Base-by-base conservation (phyloP, 2,329 filamentous ascomycete species). In the Verticillium klebahnii region DNA sequence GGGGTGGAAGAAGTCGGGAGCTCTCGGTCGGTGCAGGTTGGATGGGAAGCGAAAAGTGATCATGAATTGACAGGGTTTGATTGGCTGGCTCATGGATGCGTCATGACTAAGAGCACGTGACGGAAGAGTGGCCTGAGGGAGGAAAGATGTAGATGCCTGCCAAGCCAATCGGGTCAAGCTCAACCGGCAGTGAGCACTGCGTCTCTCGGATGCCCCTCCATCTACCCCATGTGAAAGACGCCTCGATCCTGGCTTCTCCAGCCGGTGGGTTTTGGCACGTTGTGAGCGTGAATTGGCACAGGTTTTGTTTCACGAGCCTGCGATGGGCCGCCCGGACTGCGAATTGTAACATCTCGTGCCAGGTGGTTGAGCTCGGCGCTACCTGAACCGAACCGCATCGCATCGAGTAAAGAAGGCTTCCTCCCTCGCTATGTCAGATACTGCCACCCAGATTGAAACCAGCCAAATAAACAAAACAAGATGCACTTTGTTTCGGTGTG, bases 51-150 rank as follows among this genome's bases (percentile, higher is more conserved):
- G 71, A 76, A 77, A 74, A 76, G 75, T 77, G 75, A 79, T 80
- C 73, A 73, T 71, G 76, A 82, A 82, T 82, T 81, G 80, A 71
- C 70, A 64, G 68, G 68, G 68, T 76, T 73, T 82, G 77, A 82
- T 82, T 83, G 80, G 80, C 63, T 59, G 31, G 12, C 9, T 19
- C 11, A 19, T 25, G 25, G 45, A 52, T 52, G 45, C 45, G 45
- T 52, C 45, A 52, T 52, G 45, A 52, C 45, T 52, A 52, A 52
- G 45, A 25, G 45, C 45, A 52, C 45, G 45, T 52, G 45, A 52
- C 36, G 34, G 25, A 14, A 57, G 52, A 59, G 57, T 59, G 59
- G 60, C 58, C 32, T 58, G 54, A 8, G 50, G 37, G 19, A 36
- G 62, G 58, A 64, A 60, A 56, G 19, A 8, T 19, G 9, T 11